Base-by-base conservation (phyloP, 441 rosid genomes). In the Viola pubescens region DNA sequence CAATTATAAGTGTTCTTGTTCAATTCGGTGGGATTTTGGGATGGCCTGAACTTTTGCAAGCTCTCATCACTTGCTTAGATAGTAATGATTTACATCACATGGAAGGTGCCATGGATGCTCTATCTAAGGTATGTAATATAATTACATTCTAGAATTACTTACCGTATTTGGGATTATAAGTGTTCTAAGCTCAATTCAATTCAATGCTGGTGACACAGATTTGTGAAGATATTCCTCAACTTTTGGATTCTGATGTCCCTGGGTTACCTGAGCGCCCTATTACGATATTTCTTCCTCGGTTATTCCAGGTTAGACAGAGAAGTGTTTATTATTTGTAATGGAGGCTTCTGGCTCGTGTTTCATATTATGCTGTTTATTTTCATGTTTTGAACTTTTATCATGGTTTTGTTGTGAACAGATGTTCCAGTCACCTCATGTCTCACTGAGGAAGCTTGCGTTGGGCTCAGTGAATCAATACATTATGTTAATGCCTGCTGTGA, bases 61-160 rank as follows among this genome's bases (percentile, higher is more conserved):
- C 94, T 65, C 92, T 91, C 51, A 82, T 89, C 4, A 78, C 76
- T 74, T 91, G 91, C 70, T 71, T 95, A 82, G 98, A 95, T 59
- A 84, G 99, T 75, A 84, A 89, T 77, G 94, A 87, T 56, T 64
- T 76, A 1, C 81, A 91, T 84, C 97, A 87, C 64, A 91, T 89
- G 97, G 98, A 95, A 71, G 98, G 99, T 61, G 97, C 99, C 0
- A 89, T 95, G 96, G 99, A 95, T 82, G 96, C 99, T 13, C 76
- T 91, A 76, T 91, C 96, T 38, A 95, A 95, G 99, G 99, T 95
- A 79, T 68, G 60, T 44, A 38, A n/a, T 38, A 37, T 55, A 40
- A 14, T 49, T 52, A 26, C 53, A 48, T 65, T 34, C 53, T 38
- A 8, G 19, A 59, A 43, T 37, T 37, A 61, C 40, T 51, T 56